Base-by-base conservation (phyloP, 208 protist species). In the Crithidia bombi region DNA sequence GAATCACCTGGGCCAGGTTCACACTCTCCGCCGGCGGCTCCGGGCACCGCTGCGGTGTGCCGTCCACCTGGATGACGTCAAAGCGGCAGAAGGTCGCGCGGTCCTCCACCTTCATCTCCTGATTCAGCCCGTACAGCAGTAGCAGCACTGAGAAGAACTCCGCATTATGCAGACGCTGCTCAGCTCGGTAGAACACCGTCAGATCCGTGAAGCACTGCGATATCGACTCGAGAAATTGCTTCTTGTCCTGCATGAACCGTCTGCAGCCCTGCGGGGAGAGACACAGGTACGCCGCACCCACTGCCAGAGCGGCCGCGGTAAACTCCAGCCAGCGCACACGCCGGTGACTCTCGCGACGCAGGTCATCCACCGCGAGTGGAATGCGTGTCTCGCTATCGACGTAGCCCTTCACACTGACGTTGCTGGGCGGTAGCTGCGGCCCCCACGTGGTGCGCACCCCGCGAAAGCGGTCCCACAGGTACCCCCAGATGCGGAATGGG, bases 191-290 rank as follows among this genome's bases (percentile, higher is more conserved):
- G 52, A 75, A 87, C 28, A 90, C 58, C 12, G 83, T 77, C 44
- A 96, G 67, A 69, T 93, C 87, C 23, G 84, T 89, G 75, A 96
- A 94, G 62, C 88, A 94, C 78, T 96, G 91, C 21, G 88, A 85
- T 46, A 94, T 91, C 57, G 88, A 94, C 69, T 96, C 87, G 0
- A 94, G 62, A 57, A 94, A 96, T 38, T 91, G 84, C 66, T 88
- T 83, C 77, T 96, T 96, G 47, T 93, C 81, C 55, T 79, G 78
- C 69, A 91, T 78, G 54, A 87, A 95, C 17, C 71, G 73, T 26
- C 64, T 50, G 65, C 90, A 93, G 12, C 85, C 86, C 10, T 77
- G 65, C 14, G 71, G 57, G 14, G 75, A 88, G 64, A 85, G 79
- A 68, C 87, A 95, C 50, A 91, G 78, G 57, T 87, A 85, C 12